phyloP scores from a whole-genome alignment of 495 filamentous ascomycete species.

The Poronia punctata region DNA sequence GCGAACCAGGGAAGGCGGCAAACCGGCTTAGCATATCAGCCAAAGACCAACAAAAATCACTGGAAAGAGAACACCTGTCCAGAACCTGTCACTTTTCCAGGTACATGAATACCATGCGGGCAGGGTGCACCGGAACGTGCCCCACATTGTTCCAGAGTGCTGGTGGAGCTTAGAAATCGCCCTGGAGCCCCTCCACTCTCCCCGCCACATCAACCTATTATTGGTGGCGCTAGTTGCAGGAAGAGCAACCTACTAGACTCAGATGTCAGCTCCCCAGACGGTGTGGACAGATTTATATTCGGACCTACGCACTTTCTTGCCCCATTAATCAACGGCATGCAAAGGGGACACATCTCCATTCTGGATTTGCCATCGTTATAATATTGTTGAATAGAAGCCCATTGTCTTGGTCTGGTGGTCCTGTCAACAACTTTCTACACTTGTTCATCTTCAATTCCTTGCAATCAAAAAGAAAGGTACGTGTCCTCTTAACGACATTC shows the following conservation, averaged over 20 bases:
- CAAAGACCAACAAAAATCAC: too few species aligned
- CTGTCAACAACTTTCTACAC: too few species aligned
- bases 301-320: constrained; percentile 21
- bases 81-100: too few species aligned
- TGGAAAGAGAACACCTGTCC: constrained; percentile 29
- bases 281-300: constrained; percentile 22
- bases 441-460: constrained; percentile 1
- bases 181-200: constrained; percentile 6
- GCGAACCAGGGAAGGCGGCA: too few species aligned
- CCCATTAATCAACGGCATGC: constrained; percentile 16
- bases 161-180: constrained; percentile 14
- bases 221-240: constrained; percentile 13
- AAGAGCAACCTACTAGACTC: constrained; percentile 13
- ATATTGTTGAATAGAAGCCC: constrained; percentile 10
- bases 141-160: constrained; percentile 1
- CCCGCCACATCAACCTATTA: constrained; percentile 8
- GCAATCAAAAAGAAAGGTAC: constrained; percentile 5
- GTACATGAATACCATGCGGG: too few species aligned
- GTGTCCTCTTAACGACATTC: too few species aligned
- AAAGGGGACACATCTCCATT: constrained; percentile 29
- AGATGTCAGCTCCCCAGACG: not conserved
- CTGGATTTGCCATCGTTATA: constrained; percentile 16
- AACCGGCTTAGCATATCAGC: too few species aligned
- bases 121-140: constrained; percentile 1
- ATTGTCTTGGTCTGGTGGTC: too few species aligned